Evolutionary conservation across 2,329 filamentous ascomycete species (phyloP).

Genomic region (Scedosporium dehoogii): DNA sequence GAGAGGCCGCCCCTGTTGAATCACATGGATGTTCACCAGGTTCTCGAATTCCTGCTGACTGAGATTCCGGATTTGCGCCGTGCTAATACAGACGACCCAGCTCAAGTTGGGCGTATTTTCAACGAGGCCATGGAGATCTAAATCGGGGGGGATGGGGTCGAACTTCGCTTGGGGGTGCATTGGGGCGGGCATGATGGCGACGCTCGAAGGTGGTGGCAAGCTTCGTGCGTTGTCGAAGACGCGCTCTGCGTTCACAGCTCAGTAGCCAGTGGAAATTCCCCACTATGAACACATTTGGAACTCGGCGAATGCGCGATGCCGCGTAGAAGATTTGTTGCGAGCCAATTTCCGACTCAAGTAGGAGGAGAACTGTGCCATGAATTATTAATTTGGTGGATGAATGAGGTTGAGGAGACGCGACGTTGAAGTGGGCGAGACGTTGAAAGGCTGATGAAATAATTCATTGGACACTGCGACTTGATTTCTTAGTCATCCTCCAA

Average conservation of each 20-base stretch:
- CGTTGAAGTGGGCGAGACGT: not conserved
- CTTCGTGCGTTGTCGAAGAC: no score
- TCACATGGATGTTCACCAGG: conserved; percentile 72
- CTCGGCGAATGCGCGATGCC: no score
- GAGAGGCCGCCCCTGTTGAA: conserved; percentile 75
- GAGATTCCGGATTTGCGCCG: conserved; percentile 65
- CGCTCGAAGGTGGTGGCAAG: not conserved
- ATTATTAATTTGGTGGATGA: no score
- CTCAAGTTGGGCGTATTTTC: conserved; percentile 75
- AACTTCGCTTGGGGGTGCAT: conserved; percentile 79
- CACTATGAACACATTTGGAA: no score
- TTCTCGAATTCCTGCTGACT: conserved; percentile 76
- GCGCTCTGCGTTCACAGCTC: no score
- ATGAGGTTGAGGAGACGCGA: not conserved
- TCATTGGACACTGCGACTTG: not conserved
- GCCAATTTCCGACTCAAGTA: no score
- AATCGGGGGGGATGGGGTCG: conserved; percentile 77
- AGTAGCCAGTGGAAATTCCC: no score
- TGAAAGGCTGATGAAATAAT: not conserved
- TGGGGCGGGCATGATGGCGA: conserved; percentile 56
- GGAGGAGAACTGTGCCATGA: no score
- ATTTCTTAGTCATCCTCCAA: not conserved
- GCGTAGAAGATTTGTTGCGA: no score
- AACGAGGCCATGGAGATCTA: conserved; percentile 68
- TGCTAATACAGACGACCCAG: conserved; percentile 73